These are phyloP conservation scores for Penicillium sp. DNA, from an alignment of 2,329 filamentous ascomycete species.

Conservation along the genomic window DNA sequence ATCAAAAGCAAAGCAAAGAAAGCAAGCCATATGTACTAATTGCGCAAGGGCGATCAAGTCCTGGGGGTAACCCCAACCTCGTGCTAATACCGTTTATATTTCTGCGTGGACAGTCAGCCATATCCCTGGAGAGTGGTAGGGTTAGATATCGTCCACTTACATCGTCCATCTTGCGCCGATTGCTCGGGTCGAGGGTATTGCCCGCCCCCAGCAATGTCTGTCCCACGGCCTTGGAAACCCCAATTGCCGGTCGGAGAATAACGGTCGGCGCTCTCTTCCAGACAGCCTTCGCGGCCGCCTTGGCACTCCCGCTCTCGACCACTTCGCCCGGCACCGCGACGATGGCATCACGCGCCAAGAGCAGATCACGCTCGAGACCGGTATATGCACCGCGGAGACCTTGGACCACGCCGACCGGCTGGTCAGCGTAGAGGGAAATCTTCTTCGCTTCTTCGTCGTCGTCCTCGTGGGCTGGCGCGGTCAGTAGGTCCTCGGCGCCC, in stretches of 20 bases:
- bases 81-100: slow-evolving; percentile 46
- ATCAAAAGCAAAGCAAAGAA: background rate
- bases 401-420: slow-evolving; percentile 84
- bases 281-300: slow-evolving; percentile 77
- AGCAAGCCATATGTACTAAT: background rate
- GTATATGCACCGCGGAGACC: slow-evolving; percentile 81
- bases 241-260: slow-evolving; percentile 86
- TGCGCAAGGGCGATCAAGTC: background rate
- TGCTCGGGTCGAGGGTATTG: slow-evolving; percentile 83
- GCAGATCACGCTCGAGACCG: slow-evolving; percentile 82
- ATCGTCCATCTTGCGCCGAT: slow-evolving; percentile 80
- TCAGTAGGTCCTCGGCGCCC: slow-evolving; percentile 79
- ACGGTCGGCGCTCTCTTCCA: slow-evolving; percentile 86
- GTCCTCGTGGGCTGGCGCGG: slow-evolving; percentile 50
- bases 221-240: slow-evolving; percentile 82
- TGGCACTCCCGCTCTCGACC: slow-evolving; percentile 80
- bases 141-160: slow-evolving; percentile 59
- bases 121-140: background rate
- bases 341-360: slow-evolving; percentile 83
- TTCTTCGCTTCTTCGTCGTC: slow-evolving; percentile 73
- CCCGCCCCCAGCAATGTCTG: slow-evolving; percentile 90
- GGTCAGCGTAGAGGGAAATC: slow-evolving; percentile 90
- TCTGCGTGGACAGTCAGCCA: slow-evolving; percentile 30
- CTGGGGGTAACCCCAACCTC: background rate
- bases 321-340: slow-evolving; percentile 92